These are phyloP conservation scores for Gastrolobium villosum DNA, from an alignment of 306 rosid species.

Conservation along the genomic window DNA sequence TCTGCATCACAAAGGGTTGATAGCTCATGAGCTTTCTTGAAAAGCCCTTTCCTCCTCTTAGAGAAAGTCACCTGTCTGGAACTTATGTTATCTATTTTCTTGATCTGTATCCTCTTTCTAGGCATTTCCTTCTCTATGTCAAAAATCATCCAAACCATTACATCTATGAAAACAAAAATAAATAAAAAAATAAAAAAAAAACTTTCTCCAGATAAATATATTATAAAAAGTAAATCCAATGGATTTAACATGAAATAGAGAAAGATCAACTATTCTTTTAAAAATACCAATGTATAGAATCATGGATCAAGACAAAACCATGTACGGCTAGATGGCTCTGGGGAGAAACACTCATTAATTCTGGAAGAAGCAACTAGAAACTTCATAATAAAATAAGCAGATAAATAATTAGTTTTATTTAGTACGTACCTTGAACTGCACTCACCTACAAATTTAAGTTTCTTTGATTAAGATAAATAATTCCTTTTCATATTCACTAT, in stretches of 20 bases:
- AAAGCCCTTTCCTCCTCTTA: constrained; percentile 65
- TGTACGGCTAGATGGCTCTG: neutral
- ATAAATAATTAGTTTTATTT: neutral
- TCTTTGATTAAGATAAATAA: neutral
- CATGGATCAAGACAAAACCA: constrained; percentile 27
- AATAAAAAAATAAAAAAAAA: neutral
- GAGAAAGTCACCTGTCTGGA: constrained; percentile 71
- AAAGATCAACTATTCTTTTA: neutral
- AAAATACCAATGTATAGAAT: neutral
- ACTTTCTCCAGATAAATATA: neutral
- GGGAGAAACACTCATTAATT: neutral
- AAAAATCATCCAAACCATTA: constrained; percentile 13
- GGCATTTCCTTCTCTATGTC: constrained; percentile 55
- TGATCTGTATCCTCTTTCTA: constrained; percentile 61
- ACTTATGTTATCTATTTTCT: constrained; percentile 61
- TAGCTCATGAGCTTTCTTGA: constrained; percentile 67
- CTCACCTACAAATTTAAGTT: neutral
- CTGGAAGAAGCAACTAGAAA: neutral
- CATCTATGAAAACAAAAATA: neutral
- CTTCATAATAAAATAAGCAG: neutral
- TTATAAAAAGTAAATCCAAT: neutral
- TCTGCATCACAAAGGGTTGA: constrained; percentile 71
- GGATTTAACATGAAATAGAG: constrained; percentile 31
- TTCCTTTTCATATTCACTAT: neutral
- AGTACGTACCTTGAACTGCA: neutral